Base-by-base conservation (phyloP, 1,139 yeast species). In the Magnusiomyces ingens region DNA sequence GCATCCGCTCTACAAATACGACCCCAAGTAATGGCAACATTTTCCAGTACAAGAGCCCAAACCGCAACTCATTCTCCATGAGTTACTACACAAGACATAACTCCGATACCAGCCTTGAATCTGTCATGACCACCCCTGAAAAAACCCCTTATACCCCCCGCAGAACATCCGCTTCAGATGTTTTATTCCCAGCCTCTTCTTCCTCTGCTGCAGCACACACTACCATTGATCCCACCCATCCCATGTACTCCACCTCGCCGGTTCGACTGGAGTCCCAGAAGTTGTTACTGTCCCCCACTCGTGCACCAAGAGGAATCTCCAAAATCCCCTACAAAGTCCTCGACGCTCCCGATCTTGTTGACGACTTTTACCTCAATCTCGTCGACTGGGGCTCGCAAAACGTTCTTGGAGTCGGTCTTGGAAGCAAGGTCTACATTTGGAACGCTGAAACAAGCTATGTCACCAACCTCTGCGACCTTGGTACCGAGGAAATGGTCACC, bases 351-450 rank as follows among this genome's bases (percentile, higher is more conserved):
- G 96, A 90, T 56, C 74, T 94, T 41, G 87, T 90, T 11, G 99
- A 94, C 67, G 98, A 93, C 68, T 93, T 91, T 66, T 93, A 93
- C 66, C 75, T 90, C 46, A 94, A 93, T 66, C 74, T 93, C 56
- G 87, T 93, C 1, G 98, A 93, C 67, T 93, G 99, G 99, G 96
- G 98, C 0, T 81, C 88, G 38, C 90, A 85, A 58, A 95, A 91
- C 68, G 73, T 87, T 32, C 71, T 93, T 41, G 96, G 95, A 0
- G 99, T 93, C 10, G 98, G 97, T 0, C 74, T 93, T 47, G 95
- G 95, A 0, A 82, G 87, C 53, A 79, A 88, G 51, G 96, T 91
- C 1, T 93, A 93, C 66, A 72, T 91, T 22, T 91, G 98, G 91
- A 91, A 90, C 67, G 95, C 96, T 1, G 75, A 83, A 13, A 81